phyloP scores from a whole-genome alignment of 345 rosid species.

The Dipteronia dyeriana region DNA sequence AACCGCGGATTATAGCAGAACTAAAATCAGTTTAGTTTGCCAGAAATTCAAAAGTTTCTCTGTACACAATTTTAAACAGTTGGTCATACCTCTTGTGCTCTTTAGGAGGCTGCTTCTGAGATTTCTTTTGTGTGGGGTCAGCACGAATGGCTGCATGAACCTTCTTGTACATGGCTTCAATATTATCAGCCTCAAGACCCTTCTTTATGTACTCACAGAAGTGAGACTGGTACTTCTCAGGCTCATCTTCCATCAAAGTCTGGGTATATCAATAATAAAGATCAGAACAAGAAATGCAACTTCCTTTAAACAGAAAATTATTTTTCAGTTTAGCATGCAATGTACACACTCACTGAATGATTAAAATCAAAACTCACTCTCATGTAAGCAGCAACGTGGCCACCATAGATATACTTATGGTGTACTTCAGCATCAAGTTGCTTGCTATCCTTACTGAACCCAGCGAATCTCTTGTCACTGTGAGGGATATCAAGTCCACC shows the following conservation, averaged over 20 bases:
- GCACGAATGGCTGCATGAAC: constrained; percentile 77
- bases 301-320: neutral
- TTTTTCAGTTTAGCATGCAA: neutral
- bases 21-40: too few relatives aligned
- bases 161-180: constrained; percentile 69
- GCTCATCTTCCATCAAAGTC: constrained; percentile 62
- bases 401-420: constrained; percentile 68
- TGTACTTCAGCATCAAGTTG: constrained; percentile 72
- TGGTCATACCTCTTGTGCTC: constrained; percentile 61
- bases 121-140: constrained; percentile 52
- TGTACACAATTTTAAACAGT: too few relatives aligned
- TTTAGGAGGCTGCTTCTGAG: constrained; percentile 50
- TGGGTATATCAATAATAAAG: constrained; percentile 7
- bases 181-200: constrained; percentile 51
- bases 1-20: too few relatives aligned
- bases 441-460: constrained; percentile 58
- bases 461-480: constrained; percentile 79
- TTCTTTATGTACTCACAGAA: constrained; percentile 59
- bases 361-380: constrained; percentile 30
- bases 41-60: too few relatives aligned
- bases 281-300: neutral
- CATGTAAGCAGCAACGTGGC: constrained; percentile 75
- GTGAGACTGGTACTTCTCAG: constrained; percentile 71
- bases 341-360: neutral
- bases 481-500: constrained; percentile 81